Evolutionary conservation across 192 early-diverging fungal species (phyloP).

Genomic region (Funneliformis geosporum): DNA sequence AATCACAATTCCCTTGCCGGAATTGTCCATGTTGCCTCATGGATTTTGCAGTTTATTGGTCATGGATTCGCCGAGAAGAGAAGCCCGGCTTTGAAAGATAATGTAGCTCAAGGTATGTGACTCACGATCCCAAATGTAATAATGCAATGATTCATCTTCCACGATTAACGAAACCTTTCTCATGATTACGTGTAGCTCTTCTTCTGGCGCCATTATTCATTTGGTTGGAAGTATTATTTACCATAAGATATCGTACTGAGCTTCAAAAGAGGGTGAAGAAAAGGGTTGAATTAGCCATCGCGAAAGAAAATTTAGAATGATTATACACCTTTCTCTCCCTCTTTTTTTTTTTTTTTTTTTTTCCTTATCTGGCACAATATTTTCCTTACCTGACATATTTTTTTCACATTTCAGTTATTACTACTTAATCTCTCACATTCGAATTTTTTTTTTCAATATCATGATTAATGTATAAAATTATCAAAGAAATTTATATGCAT

Average conservation of each 20-base stretch:
- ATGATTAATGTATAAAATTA: too few relatives aligned
- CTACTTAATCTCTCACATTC: too few relatives aligned
- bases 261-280: slow-evolving; percentile 63
- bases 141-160: slow-evolving; percentile 23
- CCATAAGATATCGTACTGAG: slow-evolving; percentile 74
- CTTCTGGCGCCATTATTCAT: slow-evolving; percentile 96
- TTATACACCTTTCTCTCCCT: too few relatives aligned
- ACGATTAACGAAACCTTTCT: slow-evolving; percentile 5
- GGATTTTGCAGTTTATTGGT: slow-evolving; percentile 90
- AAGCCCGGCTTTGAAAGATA: slow-evolving; percentile 85
- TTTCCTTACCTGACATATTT: too few relatives aligned
- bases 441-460: too few relatives aligned
- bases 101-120: slow-evolving; percentile 71
- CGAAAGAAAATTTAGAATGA: too few relatives aligned
- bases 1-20: slow-evolving; percentile 55
- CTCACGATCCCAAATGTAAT: not conserved
- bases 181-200: slow-evolving; percentile 55
- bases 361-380: too few relatives aligned
- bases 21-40: slow-evolving; percentile 67
- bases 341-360: too few relatives aligned
- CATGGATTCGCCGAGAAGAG: slow-evolving; percentile 87
- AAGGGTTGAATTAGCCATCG: slow-evolving; percentile 57
- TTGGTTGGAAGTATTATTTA: slow-evolving; percentile 83
- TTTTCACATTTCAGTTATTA: too few relatives aligned
- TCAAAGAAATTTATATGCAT: too few relatives aligned